Conservation (phyloP, 345 rosid genomes). For the Adansonia digitata region DNA sequence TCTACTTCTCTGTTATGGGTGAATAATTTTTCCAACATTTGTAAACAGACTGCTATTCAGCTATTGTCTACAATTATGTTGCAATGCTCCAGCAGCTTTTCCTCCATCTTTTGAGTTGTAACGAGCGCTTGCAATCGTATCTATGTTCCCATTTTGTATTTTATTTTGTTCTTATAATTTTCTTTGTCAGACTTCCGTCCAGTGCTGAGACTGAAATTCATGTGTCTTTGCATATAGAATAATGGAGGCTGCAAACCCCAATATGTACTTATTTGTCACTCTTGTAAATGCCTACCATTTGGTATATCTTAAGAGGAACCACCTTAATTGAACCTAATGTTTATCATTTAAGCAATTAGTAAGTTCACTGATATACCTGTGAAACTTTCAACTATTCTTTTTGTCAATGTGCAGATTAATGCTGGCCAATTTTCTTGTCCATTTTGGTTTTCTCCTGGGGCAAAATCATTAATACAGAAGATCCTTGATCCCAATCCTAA, state of each 20-base stretch:
- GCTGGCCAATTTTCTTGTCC: slow-evolving; percentile 80
- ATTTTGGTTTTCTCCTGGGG: slow-evolving; percentile 70
- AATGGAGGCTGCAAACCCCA: slow-evolving; percentile 2
- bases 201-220: background rate
- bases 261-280: background rate
- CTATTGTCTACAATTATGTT: background rate
- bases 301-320: background rate
- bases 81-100: background rate
- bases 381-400: slow-evolving; percentile 16
- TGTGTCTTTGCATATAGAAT: background rate
- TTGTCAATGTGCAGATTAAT: slow-evolving; percentile 44
- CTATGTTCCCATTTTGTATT: background rate
- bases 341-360: slow-evolving; percentile 5
- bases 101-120: background rate
- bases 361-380: slow-evolving; percentile 4
- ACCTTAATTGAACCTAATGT: slow-evolving; percentile 6
- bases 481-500: slow-evolving; percentile 76
- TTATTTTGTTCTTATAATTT: slow-evolving; percentile 1
- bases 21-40: background rate
- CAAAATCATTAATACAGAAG: slow-evolving; percentile 58
- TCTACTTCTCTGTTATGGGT: background rate
- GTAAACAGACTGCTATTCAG: background rate
- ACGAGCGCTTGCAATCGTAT: background rate
- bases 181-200: background rate
- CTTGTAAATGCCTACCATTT: background rate